Evolutionary conservation across 2,329 filamentous ascomycete species (phyloP), one percentile per base, ranked within the genome.

Genomic region (Coccinonectria pachysandricola): DNA sequence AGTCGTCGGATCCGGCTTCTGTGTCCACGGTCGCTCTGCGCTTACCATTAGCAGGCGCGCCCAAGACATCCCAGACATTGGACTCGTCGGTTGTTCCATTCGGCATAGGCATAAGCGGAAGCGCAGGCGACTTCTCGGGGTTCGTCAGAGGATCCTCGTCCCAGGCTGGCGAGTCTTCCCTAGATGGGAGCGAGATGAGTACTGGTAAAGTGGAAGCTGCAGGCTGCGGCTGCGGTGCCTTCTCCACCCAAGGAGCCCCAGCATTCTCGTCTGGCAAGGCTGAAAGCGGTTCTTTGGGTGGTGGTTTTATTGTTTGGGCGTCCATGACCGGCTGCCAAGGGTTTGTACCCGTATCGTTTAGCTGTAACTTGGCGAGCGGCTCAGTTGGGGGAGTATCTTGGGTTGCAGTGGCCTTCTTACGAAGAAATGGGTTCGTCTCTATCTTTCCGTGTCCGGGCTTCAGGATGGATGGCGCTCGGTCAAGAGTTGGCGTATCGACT

Each of bases 361-460:
- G 39, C 21, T 44, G 52, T 26, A 68, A 45, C 33, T 59, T 55
- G 3, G 62, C 53, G 14, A 69, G 55, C 3, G 55, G 46, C 8
- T 54, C 52, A 2, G 52, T 48, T 1, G 55, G 51, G 6, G 51
- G 46, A 8, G 43, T 23, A 9, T 40, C 43, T 17, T 36, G 36
- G 11, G 34, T 30, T 21, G 40, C 38, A 4, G 57, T 31, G 4
- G 52, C 52, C 36, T 66, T 67, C 30, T 65, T 62, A 34, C 65
- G 65, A 12, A 57, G 39, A 44, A 73, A 73, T 0, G 68, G 68
- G 27, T 73, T 73, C 12, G 66, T 70, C 30, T 65, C 57, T 14
- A 46, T 39, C 19, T 52, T 50, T 7, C 43, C 40, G 8, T 34
- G 43, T 26, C 50, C 54, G 13, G 59, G 55, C 17, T 43, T 49